phyloP scores from a whole-genome alignment of 1,139 yeast species.

The Saccharomyces hybrid region DNA sequence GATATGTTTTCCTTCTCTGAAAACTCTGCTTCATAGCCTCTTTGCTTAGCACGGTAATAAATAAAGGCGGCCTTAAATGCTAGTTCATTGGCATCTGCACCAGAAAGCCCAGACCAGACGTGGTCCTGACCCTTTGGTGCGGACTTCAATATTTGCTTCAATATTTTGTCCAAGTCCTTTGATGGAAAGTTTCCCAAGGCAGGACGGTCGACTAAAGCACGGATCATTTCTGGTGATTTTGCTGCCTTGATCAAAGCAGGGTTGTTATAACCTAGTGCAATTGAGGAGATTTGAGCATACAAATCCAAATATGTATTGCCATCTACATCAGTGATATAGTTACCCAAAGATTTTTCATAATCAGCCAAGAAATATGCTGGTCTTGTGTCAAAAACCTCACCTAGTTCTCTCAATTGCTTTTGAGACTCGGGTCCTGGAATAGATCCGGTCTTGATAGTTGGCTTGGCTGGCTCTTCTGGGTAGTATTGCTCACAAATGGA shows the following conservation, averaged over 20 bases:
- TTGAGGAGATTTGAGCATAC: constrained; percentile 68
- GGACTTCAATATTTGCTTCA: constrained; percentile 52
- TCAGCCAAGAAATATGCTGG: constrained; percentile 63
- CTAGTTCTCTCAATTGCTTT: constrained; percentile 42
- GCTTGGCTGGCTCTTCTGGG: constrained; percentile 50
- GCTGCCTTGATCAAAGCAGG: constrained; percentile 59
- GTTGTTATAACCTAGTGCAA: constrained; percentile 68
- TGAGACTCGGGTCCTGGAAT: constrained; percentile 59
- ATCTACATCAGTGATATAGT: constrained; percentile 64
- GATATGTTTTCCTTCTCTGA: constrained; percentile 49
- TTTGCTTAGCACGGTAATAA: constrained; percentile 55
- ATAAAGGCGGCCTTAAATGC: constrained; percentile 75
- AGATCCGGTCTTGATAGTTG: constrained; percentile 39
- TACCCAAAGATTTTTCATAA: constrained; percentile 58
- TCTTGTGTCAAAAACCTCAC: constrained; percentile 54
- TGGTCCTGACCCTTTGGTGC: constrained; percentile 63
- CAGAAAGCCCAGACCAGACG: constrained; percentile 66
- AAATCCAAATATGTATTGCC: constrained; percentile 59
- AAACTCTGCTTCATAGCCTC: constrained; percentile 48
- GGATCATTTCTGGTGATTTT: constrained; percentile 56
- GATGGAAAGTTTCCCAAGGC: constrained; percentile 72
- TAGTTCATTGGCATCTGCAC: constrained; percentile 71
- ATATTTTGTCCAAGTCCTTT: constrained; percentile 42
- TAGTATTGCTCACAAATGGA: constrained; percentile 48
- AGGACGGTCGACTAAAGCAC: constrained; percentile 64